phyloP scores from a whole-genome alignment of 495 filamentous ascomycete species.

The Hypoxylon cercidicola region DNA sequence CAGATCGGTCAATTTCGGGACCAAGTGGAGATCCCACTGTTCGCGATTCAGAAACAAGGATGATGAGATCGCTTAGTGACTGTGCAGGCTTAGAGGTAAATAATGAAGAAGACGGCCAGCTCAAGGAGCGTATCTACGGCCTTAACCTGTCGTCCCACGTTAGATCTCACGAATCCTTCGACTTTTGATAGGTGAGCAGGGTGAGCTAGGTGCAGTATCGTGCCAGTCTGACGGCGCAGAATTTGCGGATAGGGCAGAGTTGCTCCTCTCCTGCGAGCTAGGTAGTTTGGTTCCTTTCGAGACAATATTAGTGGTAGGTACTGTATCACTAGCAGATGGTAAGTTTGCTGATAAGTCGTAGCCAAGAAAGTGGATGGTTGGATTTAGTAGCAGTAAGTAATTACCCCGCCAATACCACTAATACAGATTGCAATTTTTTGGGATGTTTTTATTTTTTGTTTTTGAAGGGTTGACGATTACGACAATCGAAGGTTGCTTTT shows the following conservation, averaged over 20 bases:
- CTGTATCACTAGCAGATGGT: slow-evolving; percentile 1
- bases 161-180: slow-evolving; percentile 23
- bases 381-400: slow-evolving; percentile 15
- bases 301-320: slow-evolving; percentile 10
- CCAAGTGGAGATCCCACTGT: slow-evolving; percentile 14
- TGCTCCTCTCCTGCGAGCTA: slow-evolving; percentile 7
- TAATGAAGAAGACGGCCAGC: background rate
- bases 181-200: slow-evolving; percentile 5
- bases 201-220: slow-evolving; percentile 15
- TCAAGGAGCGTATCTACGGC: slow-evolving; percentile 11
- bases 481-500: too few relatives aligned
- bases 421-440: slow-evolving; percentile 6
- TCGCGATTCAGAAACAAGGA: slow-evolving; percentile 17
- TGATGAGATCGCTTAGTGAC: slow-evolving; percentile 7
- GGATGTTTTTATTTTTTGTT: background rate
- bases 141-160: slow-evolving; percentile 19
- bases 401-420: slow-evolving; percentile 31
- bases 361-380: slow-evolving; percentile 20
- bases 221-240: slow-evolving; percentile 16
- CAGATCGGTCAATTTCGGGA: slow-evolving; percentile 14
- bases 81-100: slow-evolving; percentile 9
- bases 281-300: slow-evolving; percentile 14
- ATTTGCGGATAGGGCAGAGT: slow-evolving; percentile 34
- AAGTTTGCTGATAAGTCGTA: slow-evolving; percentile 18
- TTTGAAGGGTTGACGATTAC: slow-evolving; percentile 3